These are phyloP conservation scores for Aegilops longissima DNA, from an alignment of 176 grass and related monocot species.

Conservation along the genomic window DNA sequence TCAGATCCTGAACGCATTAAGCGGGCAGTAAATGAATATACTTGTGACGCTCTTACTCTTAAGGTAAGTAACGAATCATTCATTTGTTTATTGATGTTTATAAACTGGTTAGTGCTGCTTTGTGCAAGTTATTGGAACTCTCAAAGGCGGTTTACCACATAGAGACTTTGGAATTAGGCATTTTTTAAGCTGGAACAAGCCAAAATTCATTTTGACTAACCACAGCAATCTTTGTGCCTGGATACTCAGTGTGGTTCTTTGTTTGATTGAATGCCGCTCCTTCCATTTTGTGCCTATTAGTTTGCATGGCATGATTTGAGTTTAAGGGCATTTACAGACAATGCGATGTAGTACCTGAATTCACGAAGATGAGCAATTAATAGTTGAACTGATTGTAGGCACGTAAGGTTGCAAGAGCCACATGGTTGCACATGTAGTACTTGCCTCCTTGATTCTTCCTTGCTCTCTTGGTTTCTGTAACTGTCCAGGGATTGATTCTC, in stretches of 20 bases:
- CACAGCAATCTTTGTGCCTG: not conserved
- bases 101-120: conserved; percentile 12
- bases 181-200: not conserved
- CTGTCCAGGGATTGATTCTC: not conserved
- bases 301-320: not conserved
- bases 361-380: conserved; percentile 22
- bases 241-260: not conserved
- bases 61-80: conserved; percentile 45
- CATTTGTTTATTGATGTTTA: not conserved
- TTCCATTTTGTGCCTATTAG: conserved; percentile 1
- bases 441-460: not conserved
- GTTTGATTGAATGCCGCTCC: not conserved
- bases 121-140: not conserved
- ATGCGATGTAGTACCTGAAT: not conserved
- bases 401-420: not conserved
- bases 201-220: conserved; percentile 13
- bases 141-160: no score
- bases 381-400: not conserved
- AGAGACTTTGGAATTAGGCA: not conserved
- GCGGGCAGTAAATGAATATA: conserved; percentile 83
- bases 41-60: conserved; percentile 94
- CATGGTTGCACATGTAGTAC: conserved; percentile 18
- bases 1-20: conserved; percentile 88
- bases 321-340: conserved; percentile 15
- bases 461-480: conserved; percentile 5